A percentile compares a stretch with the other conserved stretches of the same genome.
phyloP scores from a whole-genome alignment of 1,284 basidiomycete genomes.

The Tilletia horrida region DNA sequence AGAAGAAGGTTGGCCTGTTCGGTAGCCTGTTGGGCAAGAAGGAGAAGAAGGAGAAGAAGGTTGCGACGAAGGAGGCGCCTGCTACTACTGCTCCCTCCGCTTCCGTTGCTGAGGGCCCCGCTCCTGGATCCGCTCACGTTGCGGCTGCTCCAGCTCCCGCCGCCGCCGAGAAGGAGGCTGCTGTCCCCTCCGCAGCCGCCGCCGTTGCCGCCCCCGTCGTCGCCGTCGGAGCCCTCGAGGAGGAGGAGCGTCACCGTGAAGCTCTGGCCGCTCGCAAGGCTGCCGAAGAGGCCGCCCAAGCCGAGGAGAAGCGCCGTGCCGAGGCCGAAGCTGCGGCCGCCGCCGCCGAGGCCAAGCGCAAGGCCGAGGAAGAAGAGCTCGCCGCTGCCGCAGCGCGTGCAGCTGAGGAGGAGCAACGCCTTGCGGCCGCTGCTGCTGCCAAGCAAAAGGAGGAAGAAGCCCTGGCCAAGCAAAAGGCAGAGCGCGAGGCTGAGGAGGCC shows the following conservation, averaged over 20 bases:
- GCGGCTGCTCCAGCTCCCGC: background rate
- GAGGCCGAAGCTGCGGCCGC: slow-evolving; percentile 7
- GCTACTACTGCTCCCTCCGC: background rate
- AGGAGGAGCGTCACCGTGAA: slow-evolving; percentile 15
- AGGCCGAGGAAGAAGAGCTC: slow-evolving; percentile 7
- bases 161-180: background rate
- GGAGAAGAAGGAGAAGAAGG: slow-evolving; percentile 9
- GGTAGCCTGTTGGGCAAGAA: slow-evolving; percentile 12
- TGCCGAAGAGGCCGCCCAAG: slow-evolving; percentile 8
- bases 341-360: slow-evolving; percentile 1
- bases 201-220: background rate
- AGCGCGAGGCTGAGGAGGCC: slow-evolving; percentile 4
- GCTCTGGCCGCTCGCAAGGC: slow-evolving; percentile 13
- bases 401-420: slow-evolving; percentile 14
- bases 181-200: background rate
- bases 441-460: slow-evolving; percentile 11
- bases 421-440: background rate
- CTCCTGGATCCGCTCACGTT: background rate
- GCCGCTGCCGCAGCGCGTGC: slow-evolving; percentile 2
- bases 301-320: slow-evolving; percentile 8
- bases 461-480: background rate
- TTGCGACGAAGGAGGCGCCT: background rate
- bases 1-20: background rate
- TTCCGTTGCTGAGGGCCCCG: background rate
- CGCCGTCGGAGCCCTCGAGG: background rate